These are phyloP conservation scores for Persicaria tinctoria DNA, from an alignment of 148 eudicot species.

Conservation along the genomic window DNA sequence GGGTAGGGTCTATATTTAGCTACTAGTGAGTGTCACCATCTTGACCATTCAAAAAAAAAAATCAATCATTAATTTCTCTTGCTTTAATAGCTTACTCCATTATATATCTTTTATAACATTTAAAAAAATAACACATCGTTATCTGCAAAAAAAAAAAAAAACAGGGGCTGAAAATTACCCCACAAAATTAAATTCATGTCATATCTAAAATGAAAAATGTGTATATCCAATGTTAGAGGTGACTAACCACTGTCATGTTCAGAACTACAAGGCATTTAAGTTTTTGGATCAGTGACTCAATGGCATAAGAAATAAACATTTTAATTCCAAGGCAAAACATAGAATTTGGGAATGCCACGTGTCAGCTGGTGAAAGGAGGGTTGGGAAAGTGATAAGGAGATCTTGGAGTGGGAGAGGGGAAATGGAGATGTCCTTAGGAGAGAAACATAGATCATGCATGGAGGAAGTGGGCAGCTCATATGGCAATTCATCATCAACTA, in stretches of 20 bases:
- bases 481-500: slow-evolving; percentile 6
- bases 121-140: background rate
- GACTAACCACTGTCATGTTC: background rate
- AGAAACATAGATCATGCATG: background rate
- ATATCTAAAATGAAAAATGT: too few relatives aligned
- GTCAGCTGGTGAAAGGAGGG: background rate
- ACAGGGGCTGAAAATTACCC: background rate
- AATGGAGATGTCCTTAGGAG: background rate
- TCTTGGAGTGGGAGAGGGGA: background rate
- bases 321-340: background rate
- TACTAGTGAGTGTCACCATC: background rate
- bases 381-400: slow-evolving; percentile 3
- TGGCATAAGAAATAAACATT: background rate
- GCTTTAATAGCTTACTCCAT: too few relatives aligned
- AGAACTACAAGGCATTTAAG: background rate
- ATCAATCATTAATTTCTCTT: background rate
- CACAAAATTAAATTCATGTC: background rate
- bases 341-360: background rate
- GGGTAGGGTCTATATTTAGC: background rate
- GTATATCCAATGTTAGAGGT: background rate
- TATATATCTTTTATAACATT: too few relatives aligned
- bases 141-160: background rate
- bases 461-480: slow-evolving; percentile 5
- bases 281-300: background rate
- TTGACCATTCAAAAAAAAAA: background rate